Conservation (phyloP, 352 stramenopile species). For the Pythium phragmitis region DNA sequence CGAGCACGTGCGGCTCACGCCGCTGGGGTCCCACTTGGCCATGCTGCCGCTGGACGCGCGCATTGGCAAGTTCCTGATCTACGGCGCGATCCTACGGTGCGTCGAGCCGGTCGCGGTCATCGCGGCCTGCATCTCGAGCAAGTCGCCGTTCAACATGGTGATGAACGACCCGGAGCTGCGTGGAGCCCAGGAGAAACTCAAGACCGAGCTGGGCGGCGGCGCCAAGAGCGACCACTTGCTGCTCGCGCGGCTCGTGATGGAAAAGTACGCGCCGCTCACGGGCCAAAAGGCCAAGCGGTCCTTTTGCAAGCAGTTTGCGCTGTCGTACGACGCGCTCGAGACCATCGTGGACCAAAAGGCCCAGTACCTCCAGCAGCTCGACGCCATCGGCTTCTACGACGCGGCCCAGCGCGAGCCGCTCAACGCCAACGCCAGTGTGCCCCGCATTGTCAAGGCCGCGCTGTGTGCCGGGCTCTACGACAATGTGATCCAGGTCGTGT, state of each 20-base stretch:
- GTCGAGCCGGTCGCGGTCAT: constrained; percentile 83
- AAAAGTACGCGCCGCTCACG: constrained; percentile 51
- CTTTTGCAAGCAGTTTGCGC: constrained; percentile 69
- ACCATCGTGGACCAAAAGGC: constrained; percentile 90
- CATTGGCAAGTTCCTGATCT: constrained; percentile 87
- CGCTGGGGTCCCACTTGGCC: constrained; percentile 87
- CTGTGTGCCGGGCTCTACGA: constrained; percentile 80
- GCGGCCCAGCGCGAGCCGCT: constrained; percentile 32
- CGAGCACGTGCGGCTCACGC: constrained; percentile 85
- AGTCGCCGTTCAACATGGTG: constrained; percentile 76
- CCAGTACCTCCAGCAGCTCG: constrained; percentile 84
- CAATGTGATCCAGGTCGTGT: constrained; percentile 84
- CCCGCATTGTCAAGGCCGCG: constrained; percentile 91
- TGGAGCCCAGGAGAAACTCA: constrained; percentile 55
- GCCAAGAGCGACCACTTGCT: constrained; percentile 83
- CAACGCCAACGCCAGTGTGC: constrained; percentile 65
- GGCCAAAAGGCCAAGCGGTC: constrained; percentile 52
- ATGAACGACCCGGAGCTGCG: constrained; percentile 63
- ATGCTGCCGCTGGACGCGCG: constrained; percentile 85
- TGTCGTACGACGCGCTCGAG: constrained; percentile 89
- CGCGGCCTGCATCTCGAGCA: constrained; percentile 76
- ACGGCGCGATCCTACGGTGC: constrained; percentile 84
- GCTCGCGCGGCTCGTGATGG: constrained; percentile 71
- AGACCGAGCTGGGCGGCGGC: constrained; percentile 58
- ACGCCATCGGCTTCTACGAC: constrained; percentile 82